Evolutionary conservation across 371 early-diverging fungal genomes (phyloP).

Genomic region (Smittium culicis): DNA sequence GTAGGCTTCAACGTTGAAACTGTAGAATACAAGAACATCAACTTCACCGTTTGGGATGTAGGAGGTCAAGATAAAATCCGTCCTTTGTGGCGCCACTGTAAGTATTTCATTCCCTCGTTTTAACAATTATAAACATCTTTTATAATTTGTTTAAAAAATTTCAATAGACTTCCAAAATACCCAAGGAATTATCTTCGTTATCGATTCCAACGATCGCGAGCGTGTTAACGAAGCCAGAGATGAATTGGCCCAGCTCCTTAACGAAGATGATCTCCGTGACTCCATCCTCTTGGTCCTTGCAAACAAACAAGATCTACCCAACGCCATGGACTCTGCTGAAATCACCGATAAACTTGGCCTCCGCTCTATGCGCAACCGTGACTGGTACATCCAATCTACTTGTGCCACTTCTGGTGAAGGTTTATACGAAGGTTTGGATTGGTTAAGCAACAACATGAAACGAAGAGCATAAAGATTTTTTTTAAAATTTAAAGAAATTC

Average conservation of each 20-base stretch:
- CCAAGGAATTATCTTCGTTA: slow-evolving; percentile 87
- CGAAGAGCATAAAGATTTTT: background rate
- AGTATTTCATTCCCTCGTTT: slow-evolving; percentile 38
- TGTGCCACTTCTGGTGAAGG: slow-evolving; percentile 91
- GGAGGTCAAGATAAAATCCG: slow-evolving; percentile 96
- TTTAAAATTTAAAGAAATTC: background rate
- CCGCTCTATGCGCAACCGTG: slow-evolving; percentile 63
- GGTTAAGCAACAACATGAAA: slow-evolving; percentile 50
- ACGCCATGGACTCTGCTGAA: slow-evolving; percentile 70
- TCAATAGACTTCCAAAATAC: slow-evolving; percentile 61
- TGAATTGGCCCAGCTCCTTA: slow-evolving; percentile 72
- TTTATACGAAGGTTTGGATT: slow-evolving; percentile 82
- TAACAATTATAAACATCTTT: background rate
- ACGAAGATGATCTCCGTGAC: slow-evolving; percentile 76
- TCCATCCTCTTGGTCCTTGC: slow-evolving; percentile 73
- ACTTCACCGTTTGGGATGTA: slow-evolving; percentile 95
- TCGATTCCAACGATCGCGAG: slow-evolving; percentile 86
- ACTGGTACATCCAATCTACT: slow-evolving; percentile 86
- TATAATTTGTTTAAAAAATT: slow-evolving; percentile 28
- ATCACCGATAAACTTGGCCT: slow-evolving; percentile 76
- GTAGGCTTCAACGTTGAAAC: slow-evolving; percentile 93
- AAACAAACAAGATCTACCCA: slow-evolving; percentile 85
- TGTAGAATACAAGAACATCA: slow-evolving; percentile 92
- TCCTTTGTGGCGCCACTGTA: slow-evolving; percentile 73
- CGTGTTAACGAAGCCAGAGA: slow-evolving; percentile 80